Percentiles rank a stretch among this genome's conserved stretches.
phyloP scores from a whole-genome alignment of 495 filamentous ascomycete species.

The Penicillium cosmopolitanum region DNA sequence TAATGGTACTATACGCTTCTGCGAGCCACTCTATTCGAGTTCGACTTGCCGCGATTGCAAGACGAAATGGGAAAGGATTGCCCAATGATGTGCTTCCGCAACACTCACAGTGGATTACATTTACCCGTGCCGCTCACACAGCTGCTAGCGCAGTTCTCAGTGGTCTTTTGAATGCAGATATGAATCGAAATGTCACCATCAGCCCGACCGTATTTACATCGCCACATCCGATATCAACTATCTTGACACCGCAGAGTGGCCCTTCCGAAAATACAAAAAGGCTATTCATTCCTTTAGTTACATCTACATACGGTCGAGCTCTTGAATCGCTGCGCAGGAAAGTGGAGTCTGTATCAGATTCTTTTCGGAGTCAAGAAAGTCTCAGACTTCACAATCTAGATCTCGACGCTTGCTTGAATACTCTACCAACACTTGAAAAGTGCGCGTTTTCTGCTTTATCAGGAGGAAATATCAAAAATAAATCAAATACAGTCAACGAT shows the following conservation, averaged over 20 bases:
- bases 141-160: conserved; percentile 42
- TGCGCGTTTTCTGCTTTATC: conserved; percentile 18
- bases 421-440: conserved; percentile 21
- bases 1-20: conserved; percentile 52
- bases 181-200: neutral
- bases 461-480: neutral
- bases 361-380: conserved; percentile 4
- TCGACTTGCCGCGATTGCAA: conserved; percentile 36
- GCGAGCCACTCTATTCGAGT: conserved; percentile 42
- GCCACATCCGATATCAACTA: neutral
- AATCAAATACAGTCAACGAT: neutral
- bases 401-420: conserved; percentile 19
- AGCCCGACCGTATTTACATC: neutral
- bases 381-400: neutral
- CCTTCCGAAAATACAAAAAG: conserved; percentile 26
- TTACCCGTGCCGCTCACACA: conserved; percentile 41
- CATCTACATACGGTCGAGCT: conserved; percentile 23
- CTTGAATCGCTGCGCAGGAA: conserved; percentile 18
- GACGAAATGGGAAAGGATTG: conserved; percentile 15
- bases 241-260: conserved; percentile 23
- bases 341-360: conserved; percentile 13
- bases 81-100: conserved; percentile 32
- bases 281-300: conserved; percentile 27
- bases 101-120: conserved; percentile 44
- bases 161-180: conserved; percentile 17